These are phyloP conservation scores for Paxillus ammoniavirescens DNA, from an alignment of 768 basidiomycete genomes.

Conservation along the genomic window DNA sequence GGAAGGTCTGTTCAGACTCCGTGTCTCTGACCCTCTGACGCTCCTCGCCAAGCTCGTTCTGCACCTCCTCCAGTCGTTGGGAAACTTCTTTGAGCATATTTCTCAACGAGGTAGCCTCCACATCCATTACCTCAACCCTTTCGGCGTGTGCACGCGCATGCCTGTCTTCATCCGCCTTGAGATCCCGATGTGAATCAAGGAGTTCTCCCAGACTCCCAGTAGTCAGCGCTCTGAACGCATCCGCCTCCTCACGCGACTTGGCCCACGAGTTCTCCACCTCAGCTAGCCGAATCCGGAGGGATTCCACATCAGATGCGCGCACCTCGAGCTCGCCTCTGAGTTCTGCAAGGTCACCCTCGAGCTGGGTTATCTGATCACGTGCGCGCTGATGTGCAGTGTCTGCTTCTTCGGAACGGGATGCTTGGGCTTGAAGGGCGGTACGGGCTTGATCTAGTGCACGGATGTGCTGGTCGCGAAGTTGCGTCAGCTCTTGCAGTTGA, in stretches of 20 bases:
- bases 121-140: conserved; percentile 77
- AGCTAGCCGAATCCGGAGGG: conserved; percentile 58
- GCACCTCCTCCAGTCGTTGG: conserved; percentile 67
- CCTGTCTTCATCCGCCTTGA: conserved; percentile 82
- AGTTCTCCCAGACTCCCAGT: conserved; percentile 85
- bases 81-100: conserved; percentile 77
- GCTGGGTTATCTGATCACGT: conserved; percentile 60
- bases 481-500: conserved; percentile 69
- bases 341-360: conserved; percentile 79
- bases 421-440: conserved; percentile 70
- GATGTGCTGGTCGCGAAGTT: conserved; percentile 80
- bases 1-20: conserved; percentile 58
- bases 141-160: conserved; percentile 74
- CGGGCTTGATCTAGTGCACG: conserved; percentile 86
- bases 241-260: conserved; percentile 91
- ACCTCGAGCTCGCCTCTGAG: conserved; percentile 80
- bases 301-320: conserved; percentile 70
- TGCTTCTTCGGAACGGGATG: conserved; percentile 75
- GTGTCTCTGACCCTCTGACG: conserved; percentile 60
- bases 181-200: conserved; percentile 82
- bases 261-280: conserved; percentile 91
- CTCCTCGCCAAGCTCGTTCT: conserved; percentile 65
- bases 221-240: conserved; percentile 82
- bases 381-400: conserved; percentile 71
- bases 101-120: conserved; percentile 72